phyloP scores from a whole-genome alignment of 495 filamentous ascomycete genomes.

The Aspergillus coremiiformis region DNA sequence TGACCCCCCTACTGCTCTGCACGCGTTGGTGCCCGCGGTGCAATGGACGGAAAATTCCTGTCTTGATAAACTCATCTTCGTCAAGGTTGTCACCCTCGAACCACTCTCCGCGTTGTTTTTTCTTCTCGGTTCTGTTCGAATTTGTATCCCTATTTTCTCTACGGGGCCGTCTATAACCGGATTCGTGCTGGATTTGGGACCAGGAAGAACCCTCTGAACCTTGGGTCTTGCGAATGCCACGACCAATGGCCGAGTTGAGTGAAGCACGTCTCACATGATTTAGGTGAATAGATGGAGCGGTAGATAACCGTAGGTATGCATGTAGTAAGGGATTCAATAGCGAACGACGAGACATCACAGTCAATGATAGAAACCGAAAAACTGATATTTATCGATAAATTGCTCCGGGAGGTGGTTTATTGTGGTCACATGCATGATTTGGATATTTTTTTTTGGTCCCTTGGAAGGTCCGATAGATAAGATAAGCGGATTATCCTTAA shows the following conservation, averaged over 20 bases:
- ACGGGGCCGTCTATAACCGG: neutral
- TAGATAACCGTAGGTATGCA: neutral
- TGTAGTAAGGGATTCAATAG: conserved; percentile 2
- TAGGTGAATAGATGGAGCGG: neutral
- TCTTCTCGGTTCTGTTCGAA: neutral
- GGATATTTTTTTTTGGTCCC: neutral
- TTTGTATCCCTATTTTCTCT: neutral
- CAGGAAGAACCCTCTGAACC: conserved; percentile 3
- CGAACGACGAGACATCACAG: conserved; percentile 7
- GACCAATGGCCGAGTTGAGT: conserved; percentile 49
- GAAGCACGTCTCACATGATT: conserved; percentile 37
- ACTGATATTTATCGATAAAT: neutral
- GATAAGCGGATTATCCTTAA: conserved; percentile 14
- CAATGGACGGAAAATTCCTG: conserved; percentile 27
- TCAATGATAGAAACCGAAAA: neutral
- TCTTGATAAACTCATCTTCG: conserved; percentile 28
- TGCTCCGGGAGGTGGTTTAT: neutral
- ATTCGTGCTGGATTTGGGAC: neutral
- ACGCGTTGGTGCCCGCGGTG: conserved; percentile 22
- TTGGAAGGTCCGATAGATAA: conserved; percentile 6
- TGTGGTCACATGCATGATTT: neutral
- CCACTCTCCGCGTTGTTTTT: neutral
- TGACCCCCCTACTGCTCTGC: neutral
- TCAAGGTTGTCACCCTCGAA: conserved; percentile 20
- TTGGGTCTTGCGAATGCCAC: conserved; percentile 41